Percentiles rank a stretch among this genome's conserved stretches.
Evolutionary conservation across 306 rosid species (phyloP).

Genomic region (Canavalia gladiata): DNA sequence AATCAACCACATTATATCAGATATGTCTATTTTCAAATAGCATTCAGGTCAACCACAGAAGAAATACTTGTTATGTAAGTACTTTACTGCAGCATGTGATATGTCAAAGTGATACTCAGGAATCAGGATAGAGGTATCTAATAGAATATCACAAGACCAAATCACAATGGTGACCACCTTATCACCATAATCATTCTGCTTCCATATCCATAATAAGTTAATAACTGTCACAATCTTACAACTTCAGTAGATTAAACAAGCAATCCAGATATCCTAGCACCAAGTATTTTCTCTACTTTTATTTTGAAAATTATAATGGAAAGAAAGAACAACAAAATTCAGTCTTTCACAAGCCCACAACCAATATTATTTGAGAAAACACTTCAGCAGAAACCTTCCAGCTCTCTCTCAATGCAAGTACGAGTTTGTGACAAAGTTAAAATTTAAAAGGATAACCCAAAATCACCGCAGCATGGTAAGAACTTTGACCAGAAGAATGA

Average conservation of each 20-base stretch:
- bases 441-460: slow-evolving; percentile 2
- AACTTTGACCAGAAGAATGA: slow-evolving; percentile 27
- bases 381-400: neutral
- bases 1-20: slow-evolving; percentile 29
- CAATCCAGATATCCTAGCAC: slow-evolving; percentile 7
- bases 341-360: slow-evolving; percentile 17
- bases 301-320: slow-evolving; percentile 4
- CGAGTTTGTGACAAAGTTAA: slow-evolving; percentile 36
- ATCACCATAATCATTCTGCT: neutral
- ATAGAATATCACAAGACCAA: slow-evolving; percentile 14
- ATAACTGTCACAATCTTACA: slow-evolving; percentile 17
- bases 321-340: slow-evolving; percentile 15
- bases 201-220: neutral
- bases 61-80: neutral
- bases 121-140: neutral
- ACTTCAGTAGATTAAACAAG: neutral
- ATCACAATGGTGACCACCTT: slow-evolving; percentile 4
- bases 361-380: neutral
- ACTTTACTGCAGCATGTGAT: neutral
- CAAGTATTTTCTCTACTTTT: slow-evolving; percentile 6
- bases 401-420: slow-evolving; percentile 36
- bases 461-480: slow-evolving; percentile 24
- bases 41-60: slow-evolving; percentile 15
- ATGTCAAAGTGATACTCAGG: slow-evolving; percentile 20
- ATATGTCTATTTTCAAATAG: slow-evolving; percentile 21